Evolutionary conservation across 2,329 filamentous ascomycete genomes (phyloP), one percentile per base, ranked within the genome.

Genomic region (Hymenoscyphus occultus): DNA sequence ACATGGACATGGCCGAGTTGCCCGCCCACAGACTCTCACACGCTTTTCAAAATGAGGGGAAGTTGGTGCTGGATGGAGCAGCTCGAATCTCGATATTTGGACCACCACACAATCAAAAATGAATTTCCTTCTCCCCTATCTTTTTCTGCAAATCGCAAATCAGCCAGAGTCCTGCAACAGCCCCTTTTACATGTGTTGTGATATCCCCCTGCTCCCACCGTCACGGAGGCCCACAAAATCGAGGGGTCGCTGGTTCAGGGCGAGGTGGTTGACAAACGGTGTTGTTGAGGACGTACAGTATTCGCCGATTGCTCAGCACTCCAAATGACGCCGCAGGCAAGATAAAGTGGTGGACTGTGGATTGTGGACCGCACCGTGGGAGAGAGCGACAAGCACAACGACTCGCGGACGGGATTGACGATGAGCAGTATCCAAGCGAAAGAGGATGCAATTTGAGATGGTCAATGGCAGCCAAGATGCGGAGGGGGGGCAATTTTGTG

Each of bases 81-180:
- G 35, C 60, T 61, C 31, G 59, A 62, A 54, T 42, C 60, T 61
- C 31, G 59, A 62, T 56, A 39, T 39, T 39, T 61, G 48, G 28
- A 45, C 61, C 60, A 57, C 4, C 48, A 59, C 45, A 62, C 54
- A 56, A 60, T 62, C 59, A 56, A 66, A 54, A 61, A 64, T 66
- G 62, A 62, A 65, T 63, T 66, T 67, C 68, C 63, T 32, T 58
- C 40, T 67, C 70, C 67, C 71, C 68, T 73, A 70, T 72, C 64
- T 64, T 69, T 61, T 64, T 56, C 64, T 68, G 59, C 48, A 62
- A 65, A 62, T 65, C 42, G 59, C 61, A 63, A 57, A 70, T 73
- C 68, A 73, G 71, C 69, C 64, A 70, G 56, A 61, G 57, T 61
- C 62, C 65, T 48, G 19, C 31, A 58, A 58, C 10, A 56, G 51